Conservation (phyloP, 108 stramenopile species). For the Skeletonema costatum region DNA sequence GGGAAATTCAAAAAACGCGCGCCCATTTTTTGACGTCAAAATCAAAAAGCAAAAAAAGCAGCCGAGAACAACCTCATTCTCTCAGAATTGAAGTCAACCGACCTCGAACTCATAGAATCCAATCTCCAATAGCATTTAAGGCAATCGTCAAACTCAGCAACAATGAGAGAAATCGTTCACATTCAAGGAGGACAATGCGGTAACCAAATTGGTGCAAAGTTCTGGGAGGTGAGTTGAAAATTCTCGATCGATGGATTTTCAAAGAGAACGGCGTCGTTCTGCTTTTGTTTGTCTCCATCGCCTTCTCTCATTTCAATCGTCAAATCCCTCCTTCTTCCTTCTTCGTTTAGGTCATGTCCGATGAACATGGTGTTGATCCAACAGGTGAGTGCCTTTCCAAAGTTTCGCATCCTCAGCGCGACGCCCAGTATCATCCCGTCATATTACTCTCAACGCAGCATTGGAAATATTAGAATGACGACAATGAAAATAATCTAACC, state of each 20-base stretch:
- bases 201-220: conserved; percentile 82
- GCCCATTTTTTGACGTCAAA: neutral
- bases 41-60: neutral
- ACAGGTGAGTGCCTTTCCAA: conserved; percentile 36
- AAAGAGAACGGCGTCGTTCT: neutral
- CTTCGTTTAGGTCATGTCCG: conserved; percentile 79
- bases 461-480: neutral
- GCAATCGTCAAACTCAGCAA: neutral
- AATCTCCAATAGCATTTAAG: neutral
- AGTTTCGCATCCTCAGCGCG: neutral
- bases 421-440: neutral
- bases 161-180: conserved; percentile 89
- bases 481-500: neutral
- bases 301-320: neutral
- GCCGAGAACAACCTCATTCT: neutral
- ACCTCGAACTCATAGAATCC: neutral
- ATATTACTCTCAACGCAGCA: neutral
- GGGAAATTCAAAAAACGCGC: neutral
- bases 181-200: conserved; percentile 87
- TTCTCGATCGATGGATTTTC: neutral
- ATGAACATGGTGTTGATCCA: conserved; percentile 84
- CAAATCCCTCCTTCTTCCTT: neutral
- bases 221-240: conserved; percentile 60
- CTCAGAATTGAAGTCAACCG: neutral
- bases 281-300: neutral